These are phyloP conservation scores for Naematelia encephala DNA, from an alignment of 768 basidiomycete species.

Conservation along the genomic window DNA sequence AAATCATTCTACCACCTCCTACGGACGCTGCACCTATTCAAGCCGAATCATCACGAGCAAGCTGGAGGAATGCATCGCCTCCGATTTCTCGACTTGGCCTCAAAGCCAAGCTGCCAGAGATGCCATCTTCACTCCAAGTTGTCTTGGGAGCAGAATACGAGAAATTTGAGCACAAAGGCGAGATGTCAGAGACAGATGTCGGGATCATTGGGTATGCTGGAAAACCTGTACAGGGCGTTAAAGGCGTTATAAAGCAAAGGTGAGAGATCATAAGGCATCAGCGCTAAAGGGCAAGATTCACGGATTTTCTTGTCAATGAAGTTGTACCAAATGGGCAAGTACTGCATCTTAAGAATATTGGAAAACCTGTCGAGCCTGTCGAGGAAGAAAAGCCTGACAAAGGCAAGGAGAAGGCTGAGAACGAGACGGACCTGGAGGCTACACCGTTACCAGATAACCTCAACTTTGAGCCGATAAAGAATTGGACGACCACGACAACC, in stretches of 20 bases:
- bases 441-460: conserved; percentile 37
- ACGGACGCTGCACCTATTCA: background rate
- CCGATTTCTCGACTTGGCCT: conserved; percentile 38
- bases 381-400: conserved; percentile 9
- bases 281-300: conserved; percentile 64
- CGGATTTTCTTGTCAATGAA: conserved; percentile 93
- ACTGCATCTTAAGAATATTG: conserved; percentile 74
- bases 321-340: conserved; percentile 76
- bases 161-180: conserved; percentile 33
- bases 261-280: conserved; percentile 47
- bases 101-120: conserved; percentile 26
- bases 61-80: conserved; percentile 8
- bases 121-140: conserved; percentile 37
- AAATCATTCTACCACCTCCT: background rate
- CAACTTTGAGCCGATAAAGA: conserved; percentile 23
- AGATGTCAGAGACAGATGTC: conserved; percentile 36
- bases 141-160: conserved; percentile 14
- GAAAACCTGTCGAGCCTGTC: conserved; percentile 61
- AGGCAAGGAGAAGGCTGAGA: conserved; percentile 42
- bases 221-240: conserved; percentile 52
- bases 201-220: conserved; percentile 39
- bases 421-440: conserved; percentile 1
- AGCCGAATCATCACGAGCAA: conserved; percentile 6
- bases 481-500: conserved; percentile 31
- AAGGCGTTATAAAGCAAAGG: conserved; percentile 97